Evolutionary conservation across 2,329 filamentous ascomycete genomes (phyloP).

Genomic region (Botrytis porri): DNA sequence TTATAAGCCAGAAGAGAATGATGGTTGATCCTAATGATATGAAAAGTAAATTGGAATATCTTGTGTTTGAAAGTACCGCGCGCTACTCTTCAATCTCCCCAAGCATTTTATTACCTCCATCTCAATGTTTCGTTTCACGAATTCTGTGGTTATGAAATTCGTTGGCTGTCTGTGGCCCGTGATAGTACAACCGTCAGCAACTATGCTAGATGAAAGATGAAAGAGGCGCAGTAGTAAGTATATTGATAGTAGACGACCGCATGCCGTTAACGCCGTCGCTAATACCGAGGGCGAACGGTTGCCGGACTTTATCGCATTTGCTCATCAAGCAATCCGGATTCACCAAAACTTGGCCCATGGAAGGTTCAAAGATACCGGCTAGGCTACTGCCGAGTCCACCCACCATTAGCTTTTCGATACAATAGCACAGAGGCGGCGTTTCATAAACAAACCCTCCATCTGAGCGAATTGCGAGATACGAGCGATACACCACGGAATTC

Average conservation of each 20-base stretch:
- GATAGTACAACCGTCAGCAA: neutral
- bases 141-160: neutral
- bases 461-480: neutral
- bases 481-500: neutral
- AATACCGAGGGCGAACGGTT: neutral
- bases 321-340: neutral
- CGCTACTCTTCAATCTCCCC: constrained; percentile 3
- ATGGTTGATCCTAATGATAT: neutral
- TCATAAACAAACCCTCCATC: neutral
- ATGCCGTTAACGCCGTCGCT: neutral
- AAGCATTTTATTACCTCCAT: neutral
- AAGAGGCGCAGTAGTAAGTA: neutral
- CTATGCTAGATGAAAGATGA: constrained; percentile 5
- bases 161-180: neutral
- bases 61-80: constrained; percentile 1
- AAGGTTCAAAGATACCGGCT: constrained; percentile 1
- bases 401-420: constrained; percentile 5
- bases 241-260: neutral
- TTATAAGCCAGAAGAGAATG: neutral
- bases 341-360: neutral
- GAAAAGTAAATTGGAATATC: neutral
- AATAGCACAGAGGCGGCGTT: constrained; percentile 8
- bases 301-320: neutral
- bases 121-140: constrained; percentile 14
- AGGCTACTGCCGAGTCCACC: neutral